These are phyloP conservation scores for Ceratocystis variospora DNA, from an alignment of 2,329 filamentous ascomycete species.

Conservation along the genomic window DNA sequence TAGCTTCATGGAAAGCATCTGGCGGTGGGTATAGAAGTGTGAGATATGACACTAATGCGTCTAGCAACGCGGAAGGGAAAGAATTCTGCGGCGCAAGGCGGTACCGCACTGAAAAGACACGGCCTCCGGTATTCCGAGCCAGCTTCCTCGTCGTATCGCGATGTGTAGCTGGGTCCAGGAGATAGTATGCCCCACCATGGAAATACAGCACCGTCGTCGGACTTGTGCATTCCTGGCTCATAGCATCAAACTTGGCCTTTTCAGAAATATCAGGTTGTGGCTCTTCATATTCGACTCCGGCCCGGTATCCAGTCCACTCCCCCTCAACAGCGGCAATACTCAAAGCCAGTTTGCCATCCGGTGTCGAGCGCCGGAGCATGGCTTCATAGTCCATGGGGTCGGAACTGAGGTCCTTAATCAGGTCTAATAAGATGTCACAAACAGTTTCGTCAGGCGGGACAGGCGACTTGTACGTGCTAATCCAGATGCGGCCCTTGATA, in stretches of 20 bases:
- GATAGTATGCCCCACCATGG: conserved; percentile 62
- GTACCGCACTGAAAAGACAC: conserved; percentile 60
- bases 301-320: conserved; percentile 63
- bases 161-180: conserved; percentile 57
- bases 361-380: conserved; percentile 19
- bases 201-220: conserved; percentile 57
- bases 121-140: conserved; percentile 51
- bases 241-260: conserved; percentile 46
- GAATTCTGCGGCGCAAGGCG: conserved; percentile 59
- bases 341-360: conserved; percentile 28
- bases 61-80: conserved; percentile 61
- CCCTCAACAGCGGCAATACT: conserved; percentile 46
- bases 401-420: conserved; percentile 38
- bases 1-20: conserved; percentile 50
- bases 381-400: conserved; percentile 12
- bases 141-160: conserved; percentile 45
- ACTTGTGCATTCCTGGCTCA: conserved; percentile 54
- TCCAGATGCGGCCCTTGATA: conserved; percentile 70
- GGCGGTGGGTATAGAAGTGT: conserved; percentile 57
- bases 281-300: conserved; percentile 36
- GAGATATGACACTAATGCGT: conserved; percentile 59
- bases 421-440: conserved; percentile 42
- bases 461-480: conserved; percentile 54
- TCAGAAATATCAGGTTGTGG: conserved; percentile 45
- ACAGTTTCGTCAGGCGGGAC: conserved; percentile 43